Conservation (phyloP, 768 basidiomycete species). For the Cyclocybe aegerita region DNA sequence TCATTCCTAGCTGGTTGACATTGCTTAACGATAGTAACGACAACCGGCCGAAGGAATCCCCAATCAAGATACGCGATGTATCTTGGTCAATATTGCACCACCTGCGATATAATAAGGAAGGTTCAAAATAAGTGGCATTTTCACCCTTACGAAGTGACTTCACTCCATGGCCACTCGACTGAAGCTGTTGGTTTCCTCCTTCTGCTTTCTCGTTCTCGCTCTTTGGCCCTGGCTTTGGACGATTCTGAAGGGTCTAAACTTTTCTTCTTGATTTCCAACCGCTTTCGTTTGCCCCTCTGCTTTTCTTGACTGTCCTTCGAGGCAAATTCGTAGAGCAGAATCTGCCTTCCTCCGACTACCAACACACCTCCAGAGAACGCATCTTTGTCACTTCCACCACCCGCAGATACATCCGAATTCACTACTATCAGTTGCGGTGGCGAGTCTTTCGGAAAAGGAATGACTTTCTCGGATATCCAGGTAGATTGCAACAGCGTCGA, state of each 20-base stretch:
- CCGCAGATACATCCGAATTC: constrained; percentile 25
- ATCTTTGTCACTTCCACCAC: constrained; percentile 26
- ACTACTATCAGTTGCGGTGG: constrained; percentile 42
- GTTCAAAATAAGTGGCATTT: background rate
- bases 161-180: constrained; percentile 77
- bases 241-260: constrained; percentile 40
- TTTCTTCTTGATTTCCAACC: constrained; percentile 50
- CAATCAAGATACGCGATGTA: constrained; percentile 53
- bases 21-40: constrained; percentile 58
- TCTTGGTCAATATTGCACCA: constrained; percentile 51
- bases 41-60: constrained; percentile 73
- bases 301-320: constrained; percentile 47
- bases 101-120: constrained; percentile 28
- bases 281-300: constrained; percentile 53
- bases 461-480: constrained; percentile 45
- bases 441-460: constrained; percentile 42
- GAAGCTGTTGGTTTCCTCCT: constrained; percentile 53
- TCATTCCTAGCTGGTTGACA: constrained; percentile 40
- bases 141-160: constrained; percentile 61
- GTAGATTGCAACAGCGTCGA: constrained; percentile 54
- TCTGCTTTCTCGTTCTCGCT: constrained; percentile 51
- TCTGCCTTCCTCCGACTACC: constrained; percentile 65
- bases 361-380: constrained; percentile 65
- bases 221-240: constrained; percentile 52
- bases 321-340: constrained; percentile 61